These are phyloP conservation scores for Trichoderma sp. DNA, from an alignment of 2,329 filamentous ascomycete genomes.

Conservation along the genomic window DNA sequence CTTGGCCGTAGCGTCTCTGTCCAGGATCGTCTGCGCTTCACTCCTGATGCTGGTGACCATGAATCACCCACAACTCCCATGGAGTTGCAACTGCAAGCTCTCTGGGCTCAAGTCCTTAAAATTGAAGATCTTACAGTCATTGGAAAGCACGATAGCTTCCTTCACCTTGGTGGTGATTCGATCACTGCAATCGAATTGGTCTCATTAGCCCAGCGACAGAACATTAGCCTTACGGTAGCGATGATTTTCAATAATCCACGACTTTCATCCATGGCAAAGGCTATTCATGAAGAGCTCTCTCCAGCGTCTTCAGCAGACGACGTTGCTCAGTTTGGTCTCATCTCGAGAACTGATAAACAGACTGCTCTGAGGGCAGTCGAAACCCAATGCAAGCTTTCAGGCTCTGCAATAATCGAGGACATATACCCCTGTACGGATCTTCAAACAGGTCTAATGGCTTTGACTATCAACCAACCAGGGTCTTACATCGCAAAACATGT, in stretches of 20 bases:
- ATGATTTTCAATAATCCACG: background rate
- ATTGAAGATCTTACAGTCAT: background rate
- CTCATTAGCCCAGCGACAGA: background rate
- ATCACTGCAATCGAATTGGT: conserved; percentile 10
- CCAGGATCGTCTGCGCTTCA: background rate
- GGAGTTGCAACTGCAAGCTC: conserved; percentile 3
- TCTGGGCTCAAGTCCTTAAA: conserved; percentile 23
- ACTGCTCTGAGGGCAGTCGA: background rate
- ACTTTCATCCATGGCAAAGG: background rate
- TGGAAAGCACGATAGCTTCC: conserved; percentile 19
- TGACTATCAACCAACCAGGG: conserved; percentile 8
- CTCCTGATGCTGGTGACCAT: background rate
- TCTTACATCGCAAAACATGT: conserved; percentile 2
- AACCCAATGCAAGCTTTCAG: background rate
- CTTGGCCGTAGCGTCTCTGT: background rate
- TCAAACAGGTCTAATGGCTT: conserved; percentile 8
- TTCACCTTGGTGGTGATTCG: conserved; percentile 7
- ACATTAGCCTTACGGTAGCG: background rate
- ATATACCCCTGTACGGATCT: background rate
- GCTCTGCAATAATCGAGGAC: background rate
- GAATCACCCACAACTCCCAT: background rate
- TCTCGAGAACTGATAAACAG: background rate
- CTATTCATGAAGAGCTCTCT: background rate
- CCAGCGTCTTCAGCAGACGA: background rate
- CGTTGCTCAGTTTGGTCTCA: background rate